Percentiles rank a stretch among this genome's conserved stretches.
Conservation (phyloP, 805 yeast species). For the Wickerhamomyces sydowiorum region DNA sequence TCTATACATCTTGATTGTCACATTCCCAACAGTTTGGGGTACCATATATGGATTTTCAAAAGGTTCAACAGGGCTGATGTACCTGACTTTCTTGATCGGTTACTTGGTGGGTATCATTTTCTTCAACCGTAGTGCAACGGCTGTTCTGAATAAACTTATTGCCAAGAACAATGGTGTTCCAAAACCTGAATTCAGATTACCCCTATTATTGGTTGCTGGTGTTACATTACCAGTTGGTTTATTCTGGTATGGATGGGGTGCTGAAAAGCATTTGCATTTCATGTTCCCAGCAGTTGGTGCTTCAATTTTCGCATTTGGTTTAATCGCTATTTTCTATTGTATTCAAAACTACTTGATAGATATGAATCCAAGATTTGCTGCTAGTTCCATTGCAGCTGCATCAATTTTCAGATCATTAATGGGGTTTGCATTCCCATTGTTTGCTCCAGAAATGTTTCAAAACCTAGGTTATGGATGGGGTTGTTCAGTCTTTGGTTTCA, state of each 20-base stretch:
- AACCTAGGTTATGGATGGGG: conserved; percentile 68
- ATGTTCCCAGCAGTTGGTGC: conserved; percentile 60
- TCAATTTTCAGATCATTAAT: conserved; percentile 60
- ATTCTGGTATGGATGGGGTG: conserved; percentile 71
- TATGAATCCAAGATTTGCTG: conserved; percentile 62
- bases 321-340: conserved; percentile 63
- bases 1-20: conserved; percentile 55
- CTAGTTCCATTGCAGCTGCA: conserved; percentile 65
- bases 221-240: conserved; percentile 53
- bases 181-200: conserved; percentile 58
- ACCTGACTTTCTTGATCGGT: conserved; percentile 52
- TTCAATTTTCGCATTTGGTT: conserved; percentile 50
- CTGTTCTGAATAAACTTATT: conserved; percentile 31
- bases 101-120: conserved; percentile 41
- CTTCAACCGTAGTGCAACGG: conserved; percentile 41
- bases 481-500: conserved; percentile 52
- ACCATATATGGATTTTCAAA: conserved; percentile 37
- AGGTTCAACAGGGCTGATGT: conserved; percentile 54
- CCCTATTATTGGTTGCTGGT: conserved; percentile 44
- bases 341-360: conserved; percentile 66
- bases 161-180: conserved; percentile 44
- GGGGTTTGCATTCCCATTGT: conserved; percentile 67
- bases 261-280: conserved; percentile 50
- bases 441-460: conserved; percentile 53
- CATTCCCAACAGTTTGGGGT: conserved; percentile 51